Percentiles rank a stretch among this genome's conserved stretches.
Conservation (phyloP, 352 stramenopile genomes). For the Phytopythium litorale region DNA sequence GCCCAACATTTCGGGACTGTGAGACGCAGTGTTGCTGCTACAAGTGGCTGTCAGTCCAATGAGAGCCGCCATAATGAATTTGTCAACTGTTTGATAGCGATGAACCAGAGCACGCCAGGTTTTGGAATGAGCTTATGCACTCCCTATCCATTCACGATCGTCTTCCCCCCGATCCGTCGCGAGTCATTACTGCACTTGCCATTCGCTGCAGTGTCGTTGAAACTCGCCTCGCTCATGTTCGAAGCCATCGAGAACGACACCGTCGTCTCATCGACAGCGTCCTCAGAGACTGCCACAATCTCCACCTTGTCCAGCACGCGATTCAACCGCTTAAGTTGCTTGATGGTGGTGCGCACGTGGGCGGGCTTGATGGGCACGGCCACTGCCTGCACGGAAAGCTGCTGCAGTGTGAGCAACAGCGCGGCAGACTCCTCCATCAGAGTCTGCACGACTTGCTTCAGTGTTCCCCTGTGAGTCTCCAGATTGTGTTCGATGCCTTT, state of each 20-base stretch:
- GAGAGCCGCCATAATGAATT: too few relatives aligned
- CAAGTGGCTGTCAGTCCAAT: too few relatives aligned
- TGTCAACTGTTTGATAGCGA: too few relatives aligned
- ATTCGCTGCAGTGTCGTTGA: neutral
- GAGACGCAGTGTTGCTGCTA: too few relatives aligned
- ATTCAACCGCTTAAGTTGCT: constrained; percentile 33
- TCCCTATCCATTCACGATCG: neutral
- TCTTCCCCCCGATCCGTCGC: neutral
- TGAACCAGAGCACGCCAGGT: too few relatives aligned
- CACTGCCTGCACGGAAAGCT: constrained; percentile 24
- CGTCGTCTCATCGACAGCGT: neutral
- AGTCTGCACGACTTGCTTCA: constrained; percentile 22
- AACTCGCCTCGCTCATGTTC: neutral
- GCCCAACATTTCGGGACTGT: too few relatives aligned
- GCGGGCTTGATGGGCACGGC: constrained; percentile 37
- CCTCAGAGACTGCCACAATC: neutral
- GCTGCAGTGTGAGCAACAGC: constrained; percentile 43
- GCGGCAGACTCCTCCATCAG: constrained; percentile 48
- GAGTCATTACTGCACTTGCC: neutral
- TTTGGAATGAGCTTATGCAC: too few relatives aligned
- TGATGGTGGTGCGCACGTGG: constrained; percentile 42
- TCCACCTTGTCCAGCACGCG: neutral
- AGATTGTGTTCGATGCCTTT: constrained; percentile 19
- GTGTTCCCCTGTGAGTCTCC: constrained; percentile 4
- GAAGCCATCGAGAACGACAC: constrained; percentile 1